Conservation (phyloP, 1,139 yeast species). For the Blastobotrys aristatus region DNA sequence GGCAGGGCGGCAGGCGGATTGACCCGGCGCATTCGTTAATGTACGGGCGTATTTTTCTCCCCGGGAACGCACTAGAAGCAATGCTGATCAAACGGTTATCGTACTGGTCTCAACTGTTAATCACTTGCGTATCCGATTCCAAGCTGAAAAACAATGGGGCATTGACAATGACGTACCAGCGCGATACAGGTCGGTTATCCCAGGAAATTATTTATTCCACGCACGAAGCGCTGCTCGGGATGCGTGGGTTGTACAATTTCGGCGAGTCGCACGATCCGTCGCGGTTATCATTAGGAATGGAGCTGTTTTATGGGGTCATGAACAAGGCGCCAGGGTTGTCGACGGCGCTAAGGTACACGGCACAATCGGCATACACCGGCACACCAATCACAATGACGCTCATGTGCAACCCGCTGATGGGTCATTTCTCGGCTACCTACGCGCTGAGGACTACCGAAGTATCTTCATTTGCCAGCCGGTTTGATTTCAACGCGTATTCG, state of each 20-base stretch:
- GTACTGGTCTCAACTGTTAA: constrained; percentile 54
- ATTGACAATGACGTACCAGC: constrained; percentile 67
- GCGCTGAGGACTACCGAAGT: constrained; percentile 75
- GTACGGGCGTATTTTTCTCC: constrained; percentile 87
- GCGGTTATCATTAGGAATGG: constrained; percentile 72
- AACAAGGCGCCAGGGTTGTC: constrained; percentile 69
- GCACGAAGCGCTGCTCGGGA: constrained; percentile 81
- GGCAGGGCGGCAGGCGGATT: constrained; percentile 33
- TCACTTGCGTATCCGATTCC: constrained; percentile 73
- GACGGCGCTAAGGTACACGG: constrained; percentile 77
- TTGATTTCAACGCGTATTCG: constrained; percentile 87
- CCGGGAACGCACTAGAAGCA: constrained; percentile 84
- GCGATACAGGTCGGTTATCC: constrained; percentile 58
- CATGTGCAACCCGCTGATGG: constrained; percentile 84
- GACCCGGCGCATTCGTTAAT: constrained; percentile 39
- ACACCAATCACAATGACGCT: constrained; percentile 86
- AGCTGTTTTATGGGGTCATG: constrained; percentile 81
- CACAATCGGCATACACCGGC: constrained; percentile 80
- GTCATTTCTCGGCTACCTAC: constrained; percentile 84
- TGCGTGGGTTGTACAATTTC: constrained; percentile 71
- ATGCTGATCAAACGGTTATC: constrained; percentile 69
- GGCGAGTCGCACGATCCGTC: constrained; percentile 33
- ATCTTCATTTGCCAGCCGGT: constrained; percentile 76
- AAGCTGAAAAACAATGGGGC: constrained; percentile 52
- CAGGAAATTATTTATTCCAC: constrained; percentile 83